Evolutionary conservation across 2,329 filamentous ascomycete genomes (phyloP).

Genomic region (Thielaviopsis musarum): DNA sequence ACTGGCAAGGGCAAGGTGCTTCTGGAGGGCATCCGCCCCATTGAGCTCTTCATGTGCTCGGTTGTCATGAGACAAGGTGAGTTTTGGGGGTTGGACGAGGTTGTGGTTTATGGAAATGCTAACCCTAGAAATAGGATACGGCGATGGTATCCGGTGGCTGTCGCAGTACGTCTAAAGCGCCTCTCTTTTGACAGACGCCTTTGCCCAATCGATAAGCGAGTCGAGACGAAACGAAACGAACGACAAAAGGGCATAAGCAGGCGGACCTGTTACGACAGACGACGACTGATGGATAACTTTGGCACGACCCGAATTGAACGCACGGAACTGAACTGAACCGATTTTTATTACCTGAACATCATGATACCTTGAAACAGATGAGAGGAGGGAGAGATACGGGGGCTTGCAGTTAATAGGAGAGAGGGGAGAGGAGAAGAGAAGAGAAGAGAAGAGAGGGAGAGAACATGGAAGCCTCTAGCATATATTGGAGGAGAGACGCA

Average conservation of each 20-base stretch:
- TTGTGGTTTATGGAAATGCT: constrained; percentile 4
- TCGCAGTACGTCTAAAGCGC: constrained; percentile 74
- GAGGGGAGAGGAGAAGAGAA: neutral
- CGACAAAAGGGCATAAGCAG: neutral
- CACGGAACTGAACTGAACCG: neutral
- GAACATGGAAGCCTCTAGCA: neutral
- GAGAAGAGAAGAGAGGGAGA: neutral
- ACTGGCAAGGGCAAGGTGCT: constrained; percentile 92
- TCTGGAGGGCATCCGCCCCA: constrained; percentile 78
- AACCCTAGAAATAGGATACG: constrained; percentile 43
- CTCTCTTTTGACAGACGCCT: neutral
- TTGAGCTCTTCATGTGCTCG: constrained; percentile 98
- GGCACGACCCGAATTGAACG: neutral
- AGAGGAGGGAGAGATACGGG: neutral
- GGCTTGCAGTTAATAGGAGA: neutral
- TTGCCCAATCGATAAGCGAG: neutral
- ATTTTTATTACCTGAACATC: neutral
- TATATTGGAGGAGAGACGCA: neutral
- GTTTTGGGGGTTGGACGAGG: constrained; percentile 16
- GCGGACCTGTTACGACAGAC: neutral
- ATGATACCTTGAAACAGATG: constrained; percentile 7
- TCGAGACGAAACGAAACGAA: neutral
- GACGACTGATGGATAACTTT: neutral
- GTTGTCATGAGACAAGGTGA: constrained; percentile 91
- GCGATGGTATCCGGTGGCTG: constrained; percentile 80